Evolutionary conservation across 306 rosid genomes (phyloP).

Genomic region (Vigna radiata): DNA sequence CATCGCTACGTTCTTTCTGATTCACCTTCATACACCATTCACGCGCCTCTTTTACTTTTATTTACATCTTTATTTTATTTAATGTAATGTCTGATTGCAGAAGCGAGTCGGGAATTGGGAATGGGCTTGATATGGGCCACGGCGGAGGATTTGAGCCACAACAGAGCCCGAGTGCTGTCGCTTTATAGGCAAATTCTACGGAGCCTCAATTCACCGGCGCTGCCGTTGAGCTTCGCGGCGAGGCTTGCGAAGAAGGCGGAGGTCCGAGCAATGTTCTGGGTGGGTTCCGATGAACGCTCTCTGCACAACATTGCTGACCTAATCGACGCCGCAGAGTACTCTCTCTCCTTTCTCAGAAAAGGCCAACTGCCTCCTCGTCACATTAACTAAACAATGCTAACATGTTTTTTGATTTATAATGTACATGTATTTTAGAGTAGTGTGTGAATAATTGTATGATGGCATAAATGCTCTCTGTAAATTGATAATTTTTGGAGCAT

Average conservation of each 20-base stretch:
- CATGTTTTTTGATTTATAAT: neutral
- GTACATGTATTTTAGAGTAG: neutral
- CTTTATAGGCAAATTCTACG: slow-evolving; percentile 77
- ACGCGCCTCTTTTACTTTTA: neutral
- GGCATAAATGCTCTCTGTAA: neutral
- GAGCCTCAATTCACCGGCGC: slow-evolving; percentile 72
- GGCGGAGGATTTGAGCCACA: slow-evolving; percentile 73
- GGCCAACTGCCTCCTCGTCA: slow-evolving; percentile 56
- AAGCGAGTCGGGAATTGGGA: slow-evolving; percentile 56
- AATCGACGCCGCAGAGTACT: slow-evolving; percentile 77
- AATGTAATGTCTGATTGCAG: neutral
- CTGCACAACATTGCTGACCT: slow-evolving; percentile 81
- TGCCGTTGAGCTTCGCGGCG: slow-evolving; percentile 70
- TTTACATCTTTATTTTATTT: neutral
- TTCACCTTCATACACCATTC: neutral
- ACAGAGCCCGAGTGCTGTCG: slow-evolving; percentile 69
- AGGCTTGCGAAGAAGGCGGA: slow-evolving; percentile 73
- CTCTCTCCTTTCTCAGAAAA: slow-evolving; percentile 73
- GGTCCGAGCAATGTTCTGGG: slow-evolving; percentile 71
- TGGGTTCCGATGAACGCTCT: slow-evolving; percentile 83
- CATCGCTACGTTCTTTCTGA: slow-evolving; percentile 26
- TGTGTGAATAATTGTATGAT: neutral
- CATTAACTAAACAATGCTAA: slow-evolving; percentile 23
- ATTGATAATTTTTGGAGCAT: neutral
- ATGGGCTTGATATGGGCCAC: slow-evolving; percentile 84